Percentiles rank a stretch among this genome's conserved stretches.
Evolutionary conservation across 2,329 filamentous ascomycete species (phyloP).

Genomic region (Aureobasidium sp.): DNA sequence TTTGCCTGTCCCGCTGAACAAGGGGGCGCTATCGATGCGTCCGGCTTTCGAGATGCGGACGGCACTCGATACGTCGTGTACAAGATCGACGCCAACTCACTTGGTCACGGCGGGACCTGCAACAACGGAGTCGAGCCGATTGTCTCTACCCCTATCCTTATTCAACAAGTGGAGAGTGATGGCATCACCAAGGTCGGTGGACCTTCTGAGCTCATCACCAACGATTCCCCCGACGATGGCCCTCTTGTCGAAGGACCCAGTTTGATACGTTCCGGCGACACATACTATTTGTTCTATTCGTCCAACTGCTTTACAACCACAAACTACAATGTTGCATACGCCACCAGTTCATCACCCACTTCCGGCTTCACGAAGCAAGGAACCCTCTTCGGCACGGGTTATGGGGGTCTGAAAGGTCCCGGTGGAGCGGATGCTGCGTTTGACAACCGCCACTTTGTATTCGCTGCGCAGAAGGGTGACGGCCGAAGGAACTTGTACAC

Average conservation of each 20-base stretch:
- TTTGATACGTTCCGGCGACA: conserved; percentile 21
- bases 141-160: conserved; percentile 23
- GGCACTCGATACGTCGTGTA: conserved; percentile 24
- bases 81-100: conserved; percentile 27
- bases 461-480: conserved; percentile 20
- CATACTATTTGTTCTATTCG: conserved; percentile 29
- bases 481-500: conserved; percentile 20
- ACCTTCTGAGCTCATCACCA: conserved; percentile 21
- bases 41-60: conserved; percentile 24
- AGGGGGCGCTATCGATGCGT: conserved; percentile 27
- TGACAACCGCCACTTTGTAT: conserved; percentile 21
- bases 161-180: conserved; percentile 24
- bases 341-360: conserved; percentile 16
- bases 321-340: conserved; percentile 26
- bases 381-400: conserved; percentile 17
- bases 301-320: conserved; percentile 25
- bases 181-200: conserved; percentile 23
- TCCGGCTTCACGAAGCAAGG: conserved; percentile 20
- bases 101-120: conserved; percentile 24
- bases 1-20: conserved; percentile 24
- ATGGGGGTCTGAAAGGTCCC: conserved; percentile 18
- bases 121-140: conserved; percentile 20
- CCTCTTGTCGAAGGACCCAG: conserved; percentile 26
- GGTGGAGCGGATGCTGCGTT: conserved; percentile 20
- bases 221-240: conserved; percentile 24